phyloP scores from a whole-genome alignment of 352 stramenopile species.

The Phytophthora brassicae region DNA sequence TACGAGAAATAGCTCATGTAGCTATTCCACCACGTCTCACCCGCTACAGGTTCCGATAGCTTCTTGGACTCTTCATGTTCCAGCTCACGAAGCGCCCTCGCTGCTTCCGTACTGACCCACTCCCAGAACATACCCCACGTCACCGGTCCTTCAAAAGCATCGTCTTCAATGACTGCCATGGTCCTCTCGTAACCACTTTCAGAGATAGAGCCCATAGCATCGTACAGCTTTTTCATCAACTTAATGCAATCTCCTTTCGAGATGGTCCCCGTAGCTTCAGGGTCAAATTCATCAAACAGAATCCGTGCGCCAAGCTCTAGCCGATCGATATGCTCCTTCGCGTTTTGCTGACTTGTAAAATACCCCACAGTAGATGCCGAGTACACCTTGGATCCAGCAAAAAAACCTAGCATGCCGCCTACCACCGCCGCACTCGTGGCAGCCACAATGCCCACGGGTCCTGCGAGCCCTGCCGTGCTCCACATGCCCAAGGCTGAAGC shows the following conservation, averaged over 20 bases:
- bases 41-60: slow-evolving; percentile 39
- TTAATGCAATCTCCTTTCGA: slow-evolving; percentile 68
- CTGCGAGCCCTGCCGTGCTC: slow-evolving; percentile 78
- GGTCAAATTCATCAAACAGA: slow-evolving; percentile 85
- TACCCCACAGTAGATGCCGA: slow-evolving; percentile 69
- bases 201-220: slow-evolving; percentile 66
- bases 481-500: slow-evolving; percentile 74
- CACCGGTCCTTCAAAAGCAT: slow-evolving; percentile 62
- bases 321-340: slow-evolving; percentile 85
- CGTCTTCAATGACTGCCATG: slow-evolving; percentile 58
- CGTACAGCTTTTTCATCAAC: slow-evolving; percentile 80
- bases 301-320: slow-evolving; percentile 80
- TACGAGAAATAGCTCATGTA: slow-evolving; percentile 59
- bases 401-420: slow-evolving; percentile 83
- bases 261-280: slow-evolving; percentile 57
- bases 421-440: slow-evolving; percentile 78
- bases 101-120: slow-evolving; percentile 83
- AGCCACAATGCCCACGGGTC: slow-evolving; percentile 74
- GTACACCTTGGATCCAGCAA: slow-evolving; percentile 80
- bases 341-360: slow-evolving; percentile 75
- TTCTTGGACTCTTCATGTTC: slow-evolving; percentile 58
- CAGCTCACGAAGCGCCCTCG: slow-evolving; percentile 60
- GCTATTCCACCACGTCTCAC: slow-evolving; percentile 69
- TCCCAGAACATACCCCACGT: slow-evolving; percentile 88
- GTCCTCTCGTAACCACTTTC: slow-evolving; percentile 64